Base-by-base conservation (phyloP, 2,329 filamentous ascomycete genomes). In the Leptodontidium sp. region DNA sequence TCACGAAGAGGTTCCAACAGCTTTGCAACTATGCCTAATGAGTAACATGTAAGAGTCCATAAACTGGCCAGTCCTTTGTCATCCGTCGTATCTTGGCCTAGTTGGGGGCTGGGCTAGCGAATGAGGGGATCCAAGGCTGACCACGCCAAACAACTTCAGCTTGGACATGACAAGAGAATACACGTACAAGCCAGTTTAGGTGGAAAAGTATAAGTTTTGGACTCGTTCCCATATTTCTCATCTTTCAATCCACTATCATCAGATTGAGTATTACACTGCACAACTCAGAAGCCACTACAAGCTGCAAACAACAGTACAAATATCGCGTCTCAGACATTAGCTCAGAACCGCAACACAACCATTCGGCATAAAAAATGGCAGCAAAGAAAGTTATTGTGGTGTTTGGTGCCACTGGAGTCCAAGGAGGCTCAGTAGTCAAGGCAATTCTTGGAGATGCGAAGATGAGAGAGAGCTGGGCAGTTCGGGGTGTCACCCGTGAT, bases 401-500 rank as follows among this genome's bases (percentile, higher is more conserved):
- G 5, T 77, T 85, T 59, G 84, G 84, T 15, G 83, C 82, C 29
- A 86, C 84, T 9, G 84, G 82, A 49, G 83, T 82, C 67, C 84
- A 87, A 69, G 85, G 85, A 67, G 83, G 84, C n/a, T 84, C 83
- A 4, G 84, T 87, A n/a, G 82, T 82, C 45, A 82, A 82, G 32
- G 79, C 81, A 8, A 84, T 87, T 71, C 82, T 86, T 69, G 79
- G 78, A 64, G 82, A 87, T 77, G 74, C 84, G 2, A 75, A 73
- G n/a, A 78, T 82, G 35, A 72, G 72, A 58, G 77, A 81, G 1
- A 77, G 72, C 40, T 86, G 81, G 76, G 76, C 77, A 9, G 83
- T 87, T 58, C 83, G 84, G 49, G 84, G 80, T 50, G 70, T 87
- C 49, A 86, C 84, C 35, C 81, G 85, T 50, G 78, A 86, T 66